phyloP scores from a whole-genome alignment of 495 filamentous ascomycete genomes.

The Xylaria grammica region DNA sequence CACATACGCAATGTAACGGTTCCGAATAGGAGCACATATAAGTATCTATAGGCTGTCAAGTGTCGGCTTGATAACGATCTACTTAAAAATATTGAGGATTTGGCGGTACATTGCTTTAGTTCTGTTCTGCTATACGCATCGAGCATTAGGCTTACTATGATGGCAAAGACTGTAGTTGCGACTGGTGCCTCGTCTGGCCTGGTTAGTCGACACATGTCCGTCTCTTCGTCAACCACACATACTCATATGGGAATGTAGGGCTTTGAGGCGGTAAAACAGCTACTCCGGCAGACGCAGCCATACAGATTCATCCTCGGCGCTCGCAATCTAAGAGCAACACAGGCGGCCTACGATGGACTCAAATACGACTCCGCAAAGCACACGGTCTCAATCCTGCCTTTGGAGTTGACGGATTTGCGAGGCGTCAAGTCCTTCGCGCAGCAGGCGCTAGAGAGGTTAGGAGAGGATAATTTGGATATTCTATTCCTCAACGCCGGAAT shows the following conservation, averaged over 20 bases:
- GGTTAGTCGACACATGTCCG: not conserved
- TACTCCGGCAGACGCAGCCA: not conserved
- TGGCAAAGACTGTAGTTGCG: not conserved
- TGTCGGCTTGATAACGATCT: too few species aligned
- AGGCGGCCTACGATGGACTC: not conserved
- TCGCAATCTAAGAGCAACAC: not conserved
- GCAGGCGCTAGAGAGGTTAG: not conserved
- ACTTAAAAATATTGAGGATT: too few species aligned
- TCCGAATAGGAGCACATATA: too few species aligned
- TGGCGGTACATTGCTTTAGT: too few species aligned
- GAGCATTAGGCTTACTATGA: not conserved
- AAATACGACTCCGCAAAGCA: not conserved
- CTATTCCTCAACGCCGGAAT: not conserved
- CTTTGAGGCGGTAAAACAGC: not conserved
- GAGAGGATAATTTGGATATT: not conserved
- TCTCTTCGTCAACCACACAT: not conserved
- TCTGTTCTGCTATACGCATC: too few species aligned
- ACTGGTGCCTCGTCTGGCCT: slow-evolving; percentile 3
- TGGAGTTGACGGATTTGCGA: not conserved
- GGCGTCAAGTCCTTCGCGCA: not conserved
- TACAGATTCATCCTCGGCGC: not conserved
- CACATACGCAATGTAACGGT: too few species aligned
- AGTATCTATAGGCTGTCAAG: too few species aligned
- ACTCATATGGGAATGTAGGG: not conserved
- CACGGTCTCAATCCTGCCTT: not conserved